Base-by-base conservation (phyloP, 495 filamentous ascomycete species). In the Tuber calosporum region DNA sequence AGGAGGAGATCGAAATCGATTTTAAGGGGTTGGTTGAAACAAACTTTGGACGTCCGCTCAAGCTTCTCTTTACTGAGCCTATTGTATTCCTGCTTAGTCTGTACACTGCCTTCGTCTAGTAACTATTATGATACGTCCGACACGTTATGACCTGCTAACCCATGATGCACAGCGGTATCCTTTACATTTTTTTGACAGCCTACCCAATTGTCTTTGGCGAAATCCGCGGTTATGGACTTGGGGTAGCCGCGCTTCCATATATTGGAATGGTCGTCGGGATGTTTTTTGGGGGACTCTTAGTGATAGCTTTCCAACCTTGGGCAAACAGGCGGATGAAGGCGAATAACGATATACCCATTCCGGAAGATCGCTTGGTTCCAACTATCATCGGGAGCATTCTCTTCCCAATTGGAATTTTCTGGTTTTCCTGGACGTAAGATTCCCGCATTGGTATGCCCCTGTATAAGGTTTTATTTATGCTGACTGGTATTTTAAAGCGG, bases 1-100 rank as follows among this genome's bases (percentile, higher is more conserved):
- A 96, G 82, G 93, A 96, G 80, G 93, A 96, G 84, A 93, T 96
- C 75, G 93, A 96, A 82, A 86, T 97, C 71, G 90, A 95, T 83
- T 85, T 96, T 76, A 82, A 85, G 40, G 91, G 96, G 83, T 85
- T 96, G 19, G 58, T 96, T 58, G 87, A 85, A 74, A 94, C 94
- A 86, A 96, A 96, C 82, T 93, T 87, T 30, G 79, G 83, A 36
- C 84, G 88, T 0, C 88, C 88, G 0, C 38, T 84, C 9, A 86
- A 86, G 70, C 81, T 90, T 48, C 84, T 90, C 37, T 77, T 86
- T 45, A 79, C 81, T 34, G 85, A 84, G 22, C 86, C 87, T 1
- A 84, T 88, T 66, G 80, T 87, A 22, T 79, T 84, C 36, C 39
- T 85, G 1, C 75, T 86, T 8, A 83, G 82, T 9, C 39, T 85